Conservation (phyloP, 2,329 filamentous ascomycete species). For the Didymella pinodella region DNA sequence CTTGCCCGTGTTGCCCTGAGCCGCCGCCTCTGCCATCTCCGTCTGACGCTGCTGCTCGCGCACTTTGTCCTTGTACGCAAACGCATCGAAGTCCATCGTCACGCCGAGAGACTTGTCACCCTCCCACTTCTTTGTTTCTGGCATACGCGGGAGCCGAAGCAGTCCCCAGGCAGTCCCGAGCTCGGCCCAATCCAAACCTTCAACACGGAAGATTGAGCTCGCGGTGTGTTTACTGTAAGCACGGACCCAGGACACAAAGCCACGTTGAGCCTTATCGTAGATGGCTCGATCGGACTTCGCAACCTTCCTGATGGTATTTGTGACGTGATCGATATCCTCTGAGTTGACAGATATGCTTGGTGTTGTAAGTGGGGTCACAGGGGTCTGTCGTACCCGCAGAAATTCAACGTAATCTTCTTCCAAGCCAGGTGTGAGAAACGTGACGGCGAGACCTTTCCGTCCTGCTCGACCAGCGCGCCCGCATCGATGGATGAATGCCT, state of each 20-base stretch:
- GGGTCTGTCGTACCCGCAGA: conserved; percentile 85
- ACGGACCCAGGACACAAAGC: conserved; percentile 92
- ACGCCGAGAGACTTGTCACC: conserved; percentile 55
- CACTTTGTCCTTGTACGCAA: conserved; percentile 56
- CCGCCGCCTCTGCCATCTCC: conserved; percentile 40
- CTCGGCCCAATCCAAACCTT: conserved; percentile 84
- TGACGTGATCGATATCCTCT: conserved; percentile 66
- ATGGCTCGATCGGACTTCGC: conserved; percentile 69
- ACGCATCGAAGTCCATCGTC: conserved; percentile 50
- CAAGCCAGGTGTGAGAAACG: conserved; percentile 81
- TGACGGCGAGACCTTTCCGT: conserved; percentile 79
- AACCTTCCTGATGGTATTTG: conserved; percentile 67
- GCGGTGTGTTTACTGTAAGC: conserved; percentile 92
- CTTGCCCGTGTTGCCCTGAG: conserved; percentile 34
- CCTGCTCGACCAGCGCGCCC: conserved; percentile 70
- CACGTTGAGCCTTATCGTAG: conserved; percentile 88
- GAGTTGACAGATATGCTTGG: conserved; percentile 66
- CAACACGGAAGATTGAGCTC: conserved; percentile 84
- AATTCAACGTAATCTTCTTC: conserved; percentile 94
- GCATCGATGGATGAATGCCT: conserved; percentile 76
- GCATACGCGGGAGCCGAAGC: conserved; percentile 89
- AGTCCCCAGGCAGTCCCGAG: conserved; percentile 86
- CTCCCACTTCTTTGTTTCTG: conserved; percentile 68
- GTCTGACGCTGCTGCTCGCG: conserved; percentile 54
- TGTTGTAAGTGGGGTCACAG: conserved; percentile 69